Evolutionary conservation across 139 green algal genomes (phyloP).

Genomic region (Micromonas pusilla): DNA sequence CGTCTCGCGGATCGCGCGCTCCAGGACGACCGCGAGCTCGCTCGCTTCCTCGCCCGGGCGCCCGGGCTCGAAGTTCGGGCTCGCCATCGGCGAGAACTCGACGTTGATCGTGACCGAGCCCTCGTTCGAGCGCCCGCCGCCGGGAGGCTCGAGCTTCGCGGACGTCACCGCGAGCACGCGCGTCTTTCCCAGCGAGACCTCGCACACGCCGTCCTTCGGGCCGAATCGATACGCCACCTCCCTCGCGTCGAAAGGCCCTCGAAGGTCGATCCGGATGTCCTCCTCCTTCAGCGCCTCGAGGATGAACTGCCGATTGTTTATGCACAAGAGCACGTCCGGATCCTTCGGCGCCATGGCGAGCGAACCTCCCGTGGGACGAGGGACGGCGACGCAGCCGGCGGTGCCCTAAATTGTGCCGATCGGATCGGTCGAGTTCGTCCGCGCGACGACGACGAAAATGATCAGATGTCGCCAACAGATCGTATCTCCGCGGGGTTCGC

Average conservation of each 20-base stretch:
- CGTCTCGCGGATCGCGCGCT: slow-evolving; percentile 61
- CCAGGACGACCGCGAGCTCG: slow-evolving; percentile 65
- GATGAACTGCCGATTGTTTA: slow-evolving; percentile 69
- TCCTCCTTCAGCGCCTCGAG: slow-evolving; percentile 47
- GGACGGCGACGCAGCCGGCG: background rate
- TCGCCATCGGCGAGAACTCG: slow-evolving; percentile 70
- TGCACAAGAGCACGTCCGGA: slow-evolving; percentile 42
- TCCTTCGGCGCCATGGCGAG: background rate
- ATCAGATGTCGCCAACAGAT: background rate
- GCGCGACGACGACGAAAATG: background rate
- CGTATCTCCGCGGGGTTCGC: background rate
- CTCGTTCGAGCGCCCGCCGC: slow-evolving; percentile 59
- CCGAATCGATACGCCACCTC: slow-evolving; percentile 18
- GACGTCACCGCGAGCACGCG: slow-evolving; percentile 56
- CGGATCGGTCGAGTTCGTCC: background rate
- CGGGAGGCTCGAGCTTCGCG: slow-evolving; percentile 46
- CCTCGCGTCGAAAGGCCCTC: slow-evolving; percentile 34
- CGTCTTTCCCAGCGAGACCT: slow-evolving; percentile 63
- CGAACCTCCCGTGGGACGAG: background rate
- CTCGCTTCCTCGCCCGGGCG: slow-evolving; percentile 43
- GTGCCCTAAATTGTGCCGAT: background rate
- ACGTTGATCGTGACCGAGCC: slow-evolving; percentile 71
- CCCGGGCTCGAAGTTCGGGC: slow-evolving; percentile 55
- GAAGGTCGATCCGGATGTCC: slow-evolving; percentile 33
- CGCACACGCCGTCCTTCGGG: slow-evolving; percentile 50